These are phyloP conservation scores for Tympanopsis confertula DNA, from an alignment of 2,329 filamentous ascomycete species.

Conservation along the genomic window DNA sequence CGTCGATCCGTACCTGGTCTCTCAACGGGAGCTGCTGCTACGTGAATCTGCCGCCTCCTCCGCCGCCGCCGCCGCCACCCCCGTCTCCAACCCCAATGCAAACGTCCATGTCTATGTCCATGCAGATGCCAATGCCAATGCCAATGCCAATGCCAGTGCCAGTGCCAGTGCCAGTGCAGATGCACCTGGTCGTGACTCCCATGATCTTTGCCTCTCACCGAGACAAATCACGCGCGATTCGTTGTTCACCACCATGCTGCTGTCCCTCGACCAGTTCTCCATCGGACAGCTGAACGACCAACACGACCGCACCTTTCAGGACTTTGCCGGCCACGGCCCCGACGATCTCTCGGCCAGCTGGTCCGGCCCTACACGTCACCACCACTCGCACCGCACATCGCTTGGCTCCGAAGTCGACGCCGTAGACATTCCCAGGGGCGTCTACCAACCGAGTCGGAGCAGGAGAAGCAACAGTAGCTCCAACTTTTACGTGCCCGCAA, in stretches of 20 bases:
- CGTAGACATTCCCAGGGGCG: slow-evolving; percentile 30
- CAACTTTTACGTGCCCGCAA: slow-evolving; percentile 54
- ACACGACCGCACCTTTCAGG: slow-evolving; percentile 41
- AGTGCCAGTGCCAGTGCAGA: too few species aligned
- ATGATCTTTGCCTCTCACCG: slow-evolving; percentile 74
- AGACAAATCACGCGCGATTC: slow-evolving; percentile 74
- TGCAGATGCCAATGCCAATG: too few species aligned
- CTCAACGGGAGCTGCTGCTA: too few species aligned
- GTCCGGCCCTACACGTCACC: too few species aligned
- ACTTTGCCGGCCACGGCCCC: slow-evolving; percentile 44
- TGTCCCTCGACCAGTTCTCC: slow-evolving; percentile 78
- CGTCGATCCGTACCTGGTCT: neutral
- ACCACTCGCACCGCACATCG: too few species aligned
- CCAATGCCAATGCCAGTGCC: too few species aligned
- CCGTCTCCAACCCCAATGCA: neutral
- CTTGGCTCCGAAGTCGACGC: neutral
- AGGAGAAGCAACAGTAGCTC: slow-evolving; percentile 74
- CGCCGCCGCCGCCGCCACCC: too few species aligned
- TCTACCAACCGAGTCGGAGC: slow-evolving; percentile 40
- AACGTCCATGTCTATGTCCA: too few species aligned
- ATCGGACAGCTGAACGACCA: slow-evolving; percentile 30
- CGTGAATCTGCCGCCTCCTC: too few species aligned
- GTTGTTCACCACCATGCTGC: slow-evolving; percentile 87
- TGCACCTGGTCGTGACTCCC: slow-evolving; percentile 64
- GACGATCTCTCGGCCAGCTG: slow-evolving; percentile 19